A percentile compares a stretch with the other conserved stretches of the same genome.
Conservation (phyloP, 345 rosid species). For the Salix brachista region DNA sequence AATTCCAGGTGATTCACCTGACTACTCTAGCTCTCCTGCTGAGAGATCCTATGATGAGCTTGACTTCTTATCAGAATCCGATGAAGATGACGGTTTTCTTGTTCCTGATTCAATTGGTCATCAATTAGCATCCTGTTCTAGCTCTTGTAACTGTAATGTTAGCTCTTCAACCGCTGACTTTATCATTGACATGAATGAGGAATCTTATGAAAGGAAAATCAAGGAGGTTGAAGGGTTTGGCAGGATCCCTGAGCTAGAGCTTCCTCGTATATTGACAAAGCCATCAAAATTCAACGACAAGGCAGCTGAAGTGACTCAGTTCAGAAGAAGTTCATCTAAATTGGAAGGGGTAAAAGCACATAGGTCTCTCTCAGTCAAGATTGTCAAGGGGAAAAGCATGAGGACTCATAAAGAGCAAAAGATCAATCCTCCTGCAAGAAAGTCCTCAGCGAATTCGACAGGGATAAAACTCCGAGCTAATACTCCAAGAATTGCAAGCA, state of each 20-base stretch:
- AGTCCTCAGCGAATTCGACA: conserved; percentile 29
- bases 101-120: conserved; percentile 12
- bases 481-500: conserved; percentile 48
- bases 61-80: conserved; percentile 25
- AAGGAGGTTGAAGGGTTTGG: conserved; percentile 17
- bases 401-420: conserved; percentile 13
- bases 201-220: conserved; percentile 9
- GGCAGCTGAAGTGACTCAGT: not conserved
- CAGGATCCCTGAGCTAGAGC: conserved; percentile 21
- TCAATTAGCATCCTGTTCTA: conserved; percentile 11
- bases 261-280: conserved; percentile 16
- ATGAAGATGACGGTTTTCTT: conserved; percentile 21
- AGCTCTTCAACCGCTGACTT: conserved; percentile 39
- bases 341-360: not conserved
- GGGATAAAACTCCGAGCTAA: conserved; percentile 58
- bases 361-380: conserved; percentile 23
- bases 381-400: conserved; percentile 26
- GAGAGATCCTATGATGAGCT: conserved; percentile 33
- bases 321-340: conserved; percentile 5
- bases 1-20: conserved; percentile 23
- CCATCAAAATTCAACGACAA: not conserved
- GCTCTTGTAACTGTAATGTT: conserved; percentile 27
- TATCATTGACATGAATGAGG: conserved; percentile 36
- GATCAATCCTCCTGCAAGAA: not conserved
- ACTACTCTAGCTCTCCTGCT: conserved; percentile 23